phyloP scores from a whole-genome alignment of 2,329 filamentous ascomycete genomes.

The Rutstroemia sp. region DNA sequence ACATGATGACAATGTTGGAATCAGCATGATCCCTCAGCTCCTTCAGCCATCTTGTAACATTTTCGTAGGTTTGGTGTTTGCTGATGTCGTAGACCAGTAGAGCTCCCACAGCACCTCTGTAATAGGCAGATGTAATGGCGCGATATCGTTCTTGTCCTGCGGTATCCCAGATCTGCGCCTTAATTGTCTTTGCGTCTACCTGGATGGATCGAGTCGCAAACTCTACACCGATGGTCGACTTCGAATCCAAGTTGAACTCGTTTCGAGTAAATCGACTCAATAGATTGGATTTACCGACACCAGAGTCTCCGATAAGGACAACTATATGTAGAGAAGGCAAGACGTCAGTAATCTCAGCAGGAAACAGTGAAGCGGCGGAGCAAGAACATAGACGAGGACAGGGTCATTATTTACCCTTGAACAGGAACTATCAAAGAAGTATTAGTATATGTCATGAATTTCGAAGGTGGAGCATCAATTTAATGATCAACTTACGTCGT shows the following conservation, averaged over 20 bases:
- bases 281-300: conserved; percentile 99
- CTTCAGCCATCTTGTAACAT: conserved; percentile 98
- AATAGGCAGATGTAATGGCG: conserved; percentile 98
- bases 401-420: conserved; percentile 67
- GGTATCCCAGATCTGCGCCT: conserved; percentile 99
- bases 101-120: conserved; percentile 93
- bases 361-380: conserved; percentile 21
- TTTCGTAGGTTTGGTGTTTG: conserved; percentile 99
- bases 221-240: conserved; percentile 99
- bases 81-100: conserved; percentile 99
- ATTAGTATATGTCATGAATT: conserved; percentile 26
- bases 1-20: conserved; percentile 98
- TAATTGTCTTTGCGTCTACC: conserved; percentile 99
- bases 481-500: conserved; percentile 68
- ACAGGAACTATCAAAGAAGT: conserved; percentile 69
- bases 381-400: conserved; percentile 18
- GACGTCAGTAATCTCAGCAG: conserved; percentile 26
- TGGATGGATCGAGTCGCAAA: conserved; percentile 98
- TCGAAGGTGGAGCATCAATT: not conserved
- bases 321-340: conserved; percentile 46
- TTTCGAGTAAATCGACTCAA: conserved; percentile 99
- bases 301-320: conserved; percentile 97
- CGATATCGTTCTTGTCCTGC: conserved; percentile 98
- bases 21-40: conserved; percentile 97
- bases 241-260: conserved; percentile 99